Conservation (phyloP, 1,284 basidiomycete species). For the Megacollybia platyphylla region DNA sequence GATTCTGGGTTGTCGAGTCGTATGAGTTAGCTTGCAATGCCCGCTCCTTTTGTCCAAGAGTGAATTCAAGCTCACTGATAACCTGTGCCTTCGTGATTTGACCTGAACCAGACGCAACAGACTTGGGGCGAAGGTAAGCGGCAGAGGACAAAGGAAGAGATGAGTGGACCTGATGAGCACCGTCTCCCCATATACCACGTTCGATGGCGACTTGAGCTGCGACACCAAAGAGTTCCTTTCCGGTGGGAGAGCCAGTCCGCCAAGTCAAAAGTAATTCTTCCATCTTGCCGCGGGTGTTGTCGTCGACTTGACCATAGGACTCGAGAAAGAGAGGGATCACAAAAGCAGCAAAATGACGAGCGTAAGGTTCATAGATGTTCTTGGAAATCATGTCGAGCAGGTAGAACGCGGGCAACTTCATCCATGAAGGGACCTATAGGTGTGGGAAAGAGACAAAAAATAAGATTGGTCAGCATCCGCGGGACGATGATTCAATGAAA, state of each 20-base stretch:
- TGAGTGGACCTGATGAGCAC: constrained; percentile 7
- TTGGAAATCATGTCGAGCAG: constrained; percentile 94
- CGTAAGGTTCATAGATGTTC: constrained; percentile 86
- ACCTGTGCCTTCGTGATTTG: constrained; percentile 63
- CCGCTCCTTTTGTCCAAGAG: constrained; percentile 65
- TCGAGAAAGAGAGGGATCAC: constrained; percentile 74
- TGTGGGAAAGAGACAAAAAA: constrained; percentile 14
- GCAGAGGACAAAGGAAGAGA: background rate
- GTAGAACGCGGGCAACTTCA: constrained; percentile 92
- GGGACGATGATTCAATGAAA: background rate
- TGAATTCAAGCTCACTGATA: constrained; percentile 68
- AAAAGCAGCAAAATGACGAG: constrained; percentile 65
- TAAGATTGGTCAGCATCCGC: constrained; percentile 6
- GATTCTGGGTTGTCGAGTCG: constrained; percentile 48
- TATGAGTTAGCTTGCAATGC: constrained; percentile 51
- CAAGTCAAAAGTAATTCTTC: constrained; percentile 92
- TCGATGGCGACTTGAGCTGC: constrained; percentile 66
- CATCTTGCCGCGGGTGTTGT: constrained; percentile 79
- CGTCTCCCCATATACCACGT: constrained; percentile 62
- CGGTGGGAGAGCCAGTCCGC: constrained; percentile 70
- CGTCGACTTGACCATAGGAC: constrained; percentile 78
- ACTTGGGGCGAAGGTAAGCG: background rate
- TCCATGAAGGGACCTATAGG: constrained; percentile 74
- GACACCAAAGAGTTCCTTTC: constrained; percentile 75
- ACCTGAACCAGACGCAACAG: constrained; percentile 17